Base-by-base conservation (phyloP, 805 yeast genomes). In the Lachancea lanzarotensis region DNA sequence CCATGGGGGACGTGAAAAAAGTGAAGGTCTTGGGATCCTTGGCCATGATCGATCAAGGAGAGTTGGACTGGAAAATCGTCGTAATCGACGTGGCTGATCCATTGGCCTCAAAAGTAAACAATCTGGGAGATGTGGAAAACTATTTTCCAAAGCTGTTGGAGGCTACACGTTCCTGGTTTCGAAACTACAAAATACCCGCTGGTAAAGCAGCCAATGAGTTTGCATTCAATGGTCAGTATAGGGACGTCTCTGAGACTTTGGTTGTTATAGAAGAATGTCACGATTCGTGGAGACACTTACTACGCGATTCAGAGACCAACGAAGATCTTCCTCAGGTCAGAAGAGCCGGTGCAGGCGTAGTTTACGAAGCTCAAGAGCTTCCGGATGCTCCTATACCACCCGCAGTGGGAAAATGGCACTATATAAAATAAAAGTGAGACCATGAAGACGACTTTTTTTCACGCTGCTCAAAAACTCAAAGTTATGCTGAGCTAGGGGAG, bases 31-130 rank as follows among this genome's bases (percentile, higher is more conserved):
- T 85, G 47, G 93, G 93, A 43, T 81, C 84, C 35, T 68, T 85
- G 68, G 93, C 89, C 4, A 69, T 85, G 56, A 79, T 85, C 48
- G 95, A 85, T 57, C 97, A 90, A 67, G 97, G 96, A 54, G 98
- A 93, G 70, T 76, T 95, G 47, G 98, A 91, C 70, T 91, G 98
- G 98, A 87, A 87, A 67, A 72, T 87, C 27, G 76, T 87, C 47
- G 87, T 75, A 16, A 82, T 87, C 45, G 82, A 82, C 57, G 68
- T 72, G 26, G 68, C 73, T 43, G 95, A 86, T 62, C 82, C 85
- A 38, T 60, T 82, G 59, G 81, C 87, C 19, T 47, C 70, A 5
- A 69, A 76, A 52, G 62, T 87, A 46, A 70, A 81, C 56, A 80
- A 75, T 59, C 72, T 87, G 38, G 70, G 71, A 48, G 95, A 86